A percentile compares a stretch with the other conserved stretches of the same genome.
Evolutionary conservation across 371 early-diverging fungal genomes (phyloP).

Genomic region (Mortierella sp.): DNA sequence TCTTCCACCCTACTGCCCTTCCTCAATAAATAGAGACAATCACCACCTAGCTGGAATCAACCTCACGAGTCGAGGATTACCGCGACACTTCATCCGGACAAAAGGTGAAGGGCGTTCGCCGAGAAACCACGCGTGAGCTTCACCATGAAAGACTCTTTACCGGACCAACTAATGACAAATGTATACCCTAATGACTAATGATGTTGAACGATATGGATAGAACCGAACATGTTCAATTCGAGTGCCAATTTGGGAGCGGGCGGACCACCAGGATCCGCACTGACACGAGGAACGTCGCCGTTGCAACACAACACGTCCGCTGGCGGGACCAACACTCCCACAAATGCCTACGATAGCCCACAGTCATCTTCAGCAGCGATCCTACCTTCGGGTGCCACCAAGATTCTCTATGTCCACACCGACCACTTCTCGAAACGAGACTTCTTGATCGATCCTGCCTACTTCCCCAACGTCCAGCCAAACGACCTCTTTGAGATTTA

Average conservation of each 20-base stretch:
- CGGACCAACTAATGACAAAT: no score
- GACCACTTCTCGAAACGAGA: conserved; percentile 78
- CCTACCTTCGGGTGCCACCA: conserved; percentile 27
- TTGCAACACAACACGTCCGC: conserved; percentile 13
- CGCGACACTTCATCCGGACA: no score
- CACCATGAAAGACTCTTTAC: no score
- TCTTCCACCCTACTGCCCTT: no score
- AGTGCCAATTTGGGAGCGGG: not conserved
- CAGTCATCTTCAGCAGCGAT: conserved; percentile 12
- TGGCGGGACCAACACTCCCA: conserved; percentile 11
- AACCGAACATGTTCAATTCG: conserved; percentile 16
- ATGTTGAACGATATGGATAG: not conserved
- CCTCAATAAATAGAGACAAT: no score
- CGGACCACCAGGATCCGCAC: not conserved
- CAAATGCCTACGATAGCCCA: conserved; percentile 9
- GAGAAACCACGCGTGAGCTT: no score
- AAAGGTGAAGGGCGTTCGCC: no score
- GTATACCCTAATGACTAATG: not conserved
- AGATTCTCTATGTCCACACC: conserved; percentile 72
- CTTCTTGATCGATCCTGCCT: conserved; percentile 86
- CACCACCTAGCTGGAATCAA: no score
- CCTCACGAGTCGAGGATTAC: no score
- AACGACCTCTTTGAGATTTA: conserved; percentile 87
- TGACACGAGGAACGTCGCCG: conserved; percentile 22
- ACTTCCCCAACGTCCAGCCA: conserved; percentile 78